Conservation (phyloP, 371 early-diverging fungal species). For the Smittium culicis region DNA sequence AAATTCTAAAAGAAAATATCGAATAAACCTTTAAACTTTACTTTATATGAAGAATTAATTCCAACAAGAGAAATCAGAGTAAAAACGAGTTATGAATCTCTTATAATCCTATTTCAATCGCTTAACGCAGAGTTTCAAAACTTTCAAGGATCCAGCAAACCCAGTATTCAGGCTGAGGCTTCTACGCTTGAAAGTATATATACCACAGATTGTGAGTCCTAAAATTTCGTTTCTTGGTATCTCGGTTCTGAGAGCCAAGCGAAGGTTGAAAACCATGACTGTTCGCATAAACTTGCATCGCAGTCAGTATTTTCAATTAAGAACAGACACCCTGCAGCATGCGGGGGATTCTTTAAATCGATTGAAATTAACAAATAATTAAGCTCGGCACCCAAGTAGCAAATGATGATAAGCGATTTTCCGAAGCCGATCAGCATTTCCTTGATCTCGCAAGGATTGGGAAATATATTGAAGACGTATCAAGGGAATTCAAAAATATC, state of each 20-base stretch:
- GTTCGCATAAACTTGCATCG: background rate
- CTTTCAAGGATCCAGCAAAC: background rate
- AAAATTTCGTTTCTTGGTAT: background rate
- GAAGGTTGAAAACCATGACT: background rate
- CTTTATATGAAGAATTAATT: background rate
- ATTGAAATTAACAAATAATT: background rate
- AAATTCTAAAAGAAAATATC: background rate
- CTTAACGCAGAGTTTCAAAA: background rate
- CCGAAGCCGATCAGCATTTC: background rate
- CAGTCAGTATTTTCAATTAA: background rate
- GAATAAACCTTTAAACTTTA: background rate
- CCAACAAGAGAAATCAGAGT: background rate
- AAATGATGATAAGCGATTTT: background rate
- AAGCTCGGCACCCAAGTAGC: background rate
- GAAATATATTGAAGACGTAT: background rate
- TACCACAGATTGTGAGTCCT: background rate
- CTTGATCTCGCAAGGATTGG: background rate
- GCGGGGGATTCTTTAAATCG: background rate
- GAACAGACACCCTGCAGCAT: background rate
- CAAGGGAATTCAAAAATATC: background rate
- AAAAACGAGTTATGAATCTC: background rate
- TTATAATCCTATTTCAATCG: background rate
- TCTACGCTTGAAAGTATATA: background rate
- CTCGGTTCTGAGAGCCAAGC: background rate
- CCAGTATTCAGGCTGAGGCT: background rate